A percentile compares a stretch with the other conserved stretches of the same genome.
phyloP scores from a whole-genome alignment of 2,329 filamentous ascomycete genomes.

The Fusarium chaquense region DNA sequence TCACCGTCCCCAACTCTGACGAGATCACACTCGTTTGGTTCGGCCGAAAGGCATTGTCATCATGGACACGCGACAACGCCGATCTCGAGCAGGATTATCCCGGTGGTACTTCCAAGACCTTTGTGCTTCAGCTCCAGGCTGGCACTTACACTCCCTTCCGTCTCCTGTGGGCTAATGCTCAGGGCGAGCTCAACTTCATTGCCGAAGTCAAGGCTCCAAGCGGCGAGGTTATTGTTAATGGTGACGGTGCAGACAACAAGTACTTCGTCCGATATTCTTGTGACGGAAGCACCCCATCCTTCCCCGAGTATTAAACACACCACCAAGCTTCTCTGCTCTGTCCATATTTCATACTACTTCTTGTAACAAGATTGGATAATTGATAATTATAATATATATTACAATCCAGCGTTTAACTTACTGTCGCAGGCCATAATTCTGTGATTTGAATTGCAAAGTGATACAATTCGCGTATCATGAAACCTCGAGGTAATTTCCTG shows the following conservation, averaged over 20 bases:
- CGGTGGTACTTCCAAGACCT: constrained; percentile 4
- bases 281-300: background rate
- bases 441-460: too few species aligned
- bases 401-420: background rate
- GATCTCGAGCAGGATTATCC: constrained; percentile 24
- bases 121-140: background rate
- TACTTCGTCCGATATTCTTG: constrained; percentile 15
- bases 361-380: background rate
- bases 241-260: constrained; percentile 5
- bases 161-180: constrained; percentile 20
- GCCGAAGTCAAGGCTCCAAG: constrained; percentile 14
- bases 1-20: constrained; percentile 20
- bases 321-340: background rate
- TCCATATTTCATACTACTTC: background rate
- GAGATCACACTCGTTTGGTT: constrained; percentile 25
- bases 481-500: too few species aligned
- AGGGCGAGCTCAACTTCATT: constrained; percentile 18
- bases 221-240: constrained; percentile 8
- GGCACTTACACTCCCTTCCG: constrained; percentile 23
- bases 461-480: too few species aligned
- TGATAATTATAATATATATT: background rate
- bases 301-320: background rate
- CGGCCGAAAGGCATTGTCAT: background rate
- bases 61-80: background rate
- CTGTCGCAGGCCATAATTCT: too few species aligned